These are phyloP conservation scores for Brassica hybrid DNA, from an alignment of 441 rosid species.

Conservation along the genomic window DNA sequence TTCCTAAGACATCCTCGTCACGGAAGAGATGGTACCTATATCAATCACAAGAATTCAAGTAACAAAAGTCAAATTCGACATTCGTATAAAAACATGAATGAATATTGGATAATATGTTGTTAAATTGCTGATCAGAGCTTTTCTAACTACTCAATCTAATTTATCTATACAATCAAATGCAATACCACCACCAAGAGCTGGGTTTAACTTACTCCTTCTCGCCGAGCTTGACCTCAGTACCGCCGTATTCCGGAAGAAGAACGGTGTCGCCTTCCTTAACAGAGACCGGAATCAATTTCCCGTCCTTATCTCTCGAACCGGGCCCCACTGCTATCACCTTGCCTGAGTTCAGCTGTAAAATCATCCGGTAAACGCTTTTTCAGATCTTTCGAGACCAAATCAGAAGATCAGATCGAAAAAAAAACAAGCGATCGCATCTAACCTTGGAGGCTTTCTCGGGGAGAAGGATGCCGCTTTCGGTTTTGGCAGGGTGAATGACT, in stretches of 20 bases:
- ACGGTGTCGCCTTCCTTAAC: too few relatives aligned
- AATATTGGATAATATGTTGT: not conserved
- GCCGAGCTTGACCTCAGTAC: too few relatives aligned
- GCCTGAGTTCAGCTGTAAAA: not conserved
- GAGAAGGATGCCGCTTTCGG: slow-evolving; percentile 64
- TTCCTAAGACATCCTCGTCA: slow-evolving; percentile 83
- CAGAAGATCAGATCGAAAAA: not conserved
- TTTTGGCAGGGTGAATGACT: slow-evolving; percentile 64
- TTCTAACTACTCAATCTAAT: not conserved
- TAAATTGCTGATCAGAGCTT: not conserved
- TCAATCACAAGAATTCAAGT: not conserved
- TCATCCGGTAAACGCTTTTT: not conserved
- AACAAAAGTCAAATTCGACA: not conserved
- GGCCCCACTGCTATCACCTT: too few relatives aligned
- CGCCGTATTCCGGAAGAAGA: too few relatives aligned
- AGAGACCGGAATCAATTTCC: too few relatives aligned
- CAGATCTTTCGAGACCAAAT: slow-evolving; percentile 15
- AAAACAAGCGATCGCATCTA: too few relatives aligned
- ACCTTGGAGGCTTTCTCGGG: slow-evolving; percentile 48
- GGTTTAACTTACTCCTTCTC: too few relatives aligned
- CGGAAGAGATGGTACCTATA: slow-evolving; percentile 60
- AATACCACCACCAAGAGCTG: too few relatives aligned
- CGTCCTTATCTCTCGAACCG: too few relatives aligned
- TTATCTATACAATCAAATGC: not conserved
- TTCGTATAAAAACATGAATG: not conserved